Evolutionary conservation across 176 grass and related monocot genomes (phyloP), one percentile per base, ranked within the genome.

Genomic region (Cenchrus americanus): DNA sequence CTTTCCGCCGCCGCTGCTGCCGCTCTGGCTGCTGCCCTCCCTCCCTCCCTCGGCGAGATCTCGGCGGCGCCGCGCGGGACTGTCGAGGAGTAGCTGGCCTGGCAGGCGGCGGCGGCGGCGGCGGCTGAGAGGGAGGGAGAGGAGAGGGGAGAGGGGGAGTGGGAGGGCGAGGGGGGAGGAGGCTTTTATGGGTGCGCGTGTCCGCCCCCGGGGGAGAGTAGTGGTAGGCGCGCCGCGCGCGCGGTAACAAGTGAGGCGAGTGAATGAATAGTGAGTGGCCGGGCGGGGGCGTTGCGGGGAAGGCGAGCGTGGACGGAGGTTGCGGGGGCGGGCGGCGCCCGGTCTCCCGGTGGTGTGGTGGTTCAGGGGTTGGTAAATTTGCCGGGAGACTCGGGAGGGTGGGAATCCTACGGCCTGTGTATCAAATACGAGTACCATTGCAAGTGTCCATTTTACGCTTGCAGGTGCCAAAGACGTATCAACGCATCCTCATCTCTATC

Each of bases 361-460:
- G n/a, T n/a, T n/a, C n/a, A n/a, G n/a, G 34, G 48, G 79, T 86
- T 50, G 84, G 73, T 90, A 83, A 86, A 61, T 53, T 74, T 86
- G 66, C 73, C 84, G 79, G 83, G 84, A 86, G 62, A 9, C 50
- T 7, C 71, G 74, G 14, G 10, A 3, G 47, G 71, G 69, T 85
- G 64, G 32, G 65, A 82, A 22, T 17, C 48, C 18, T 15, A 54
- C 63, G 47, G 62, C 18, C 0, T 23, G 5, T 4, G 34, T 37
- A 37, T 37, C 34, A 37, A 37, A 37, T 5, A 30, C 27, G 27
- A 30, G 27, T 30, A 37, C 34, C 34, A 37, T 37, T 37, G 34
- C 34, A 37, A 37, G 21, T 10, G 6, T 44, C 6, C 43, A 9
- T 44, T 44, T 44, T 44, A 44, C 43, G 43, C 43, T 44, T 44